phyloP scores from a whole-genome alignment of 345 rosid species.

The Abelmoschus esculentus region DNA sequence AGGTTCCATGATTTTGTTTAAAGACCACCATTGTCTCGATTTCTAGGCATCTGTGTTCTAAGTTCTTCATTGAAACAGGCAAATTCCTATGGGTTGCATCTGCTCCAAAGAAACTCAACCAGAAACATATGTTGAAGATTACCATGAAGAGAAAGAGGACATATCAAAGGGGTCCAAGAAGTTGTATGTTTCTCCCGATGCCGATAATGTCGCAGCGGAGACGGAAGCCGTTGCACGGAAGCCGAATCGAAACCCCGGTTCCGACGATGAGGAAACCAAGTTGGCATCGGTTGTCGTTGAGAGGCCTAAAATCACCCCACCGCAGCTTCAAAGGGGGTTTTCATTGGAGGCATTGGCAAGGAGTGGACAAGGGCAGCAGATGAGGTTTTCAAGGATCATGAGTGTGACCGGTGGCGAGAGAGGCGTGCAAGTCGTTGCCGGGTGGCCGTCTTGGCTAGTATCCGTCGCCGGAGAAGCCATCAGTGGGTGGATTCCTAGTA shows the following conservation, averaged over 20 bases:
- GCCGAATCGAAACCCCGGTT: too few species aligned
- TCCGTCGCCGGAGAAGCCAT: constrained; percentile 94
- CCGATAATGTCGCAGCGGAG: constrained; percentile 14
- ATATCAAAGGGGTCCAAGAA: background rate
- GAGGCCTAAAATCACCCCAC: constrained; percentile 20
- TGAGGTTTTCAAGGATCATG: constrained; percentile 32
- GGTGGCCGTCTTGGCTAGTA: constrained; percentile 96
- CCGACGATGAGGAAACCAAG: constrained; percentile 20
- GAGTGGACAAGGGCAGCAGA: constrained; percentile 14
- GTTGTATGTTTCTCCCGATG: background rate
- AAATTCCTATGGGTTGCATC: constrained; percentile 61
- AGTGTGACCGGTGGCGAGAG: constrained; percentile 51
- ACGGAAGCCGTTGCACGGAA: constrained; percentile 10
- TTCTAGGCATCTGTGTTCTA: background rate
- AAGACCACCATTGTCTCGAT: constrained; percentile 8
- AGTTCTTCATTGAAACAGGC: background rate
- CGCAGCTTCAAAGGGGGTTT: constrained; percentile 23
- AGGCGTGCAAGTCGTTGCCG: constrained; percentile 72
- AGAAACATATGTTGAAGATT: constrained; percentile 17
- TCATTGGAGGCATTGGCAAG: constrained; percentile 14
- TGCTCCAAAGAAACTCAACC: constrained; percentile 64
- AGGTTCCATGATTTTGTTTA: background rate
- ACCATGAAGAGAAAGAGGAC: constrained; percentile 22
- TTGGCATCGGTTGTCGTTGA: background rate
- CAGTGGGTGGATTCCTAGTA: constrained; percentile 87